Base-by-base conservation (phyloP, 2,329 filamentous ascomycete species). In the Pyrenochaeta sp. region DNA sequence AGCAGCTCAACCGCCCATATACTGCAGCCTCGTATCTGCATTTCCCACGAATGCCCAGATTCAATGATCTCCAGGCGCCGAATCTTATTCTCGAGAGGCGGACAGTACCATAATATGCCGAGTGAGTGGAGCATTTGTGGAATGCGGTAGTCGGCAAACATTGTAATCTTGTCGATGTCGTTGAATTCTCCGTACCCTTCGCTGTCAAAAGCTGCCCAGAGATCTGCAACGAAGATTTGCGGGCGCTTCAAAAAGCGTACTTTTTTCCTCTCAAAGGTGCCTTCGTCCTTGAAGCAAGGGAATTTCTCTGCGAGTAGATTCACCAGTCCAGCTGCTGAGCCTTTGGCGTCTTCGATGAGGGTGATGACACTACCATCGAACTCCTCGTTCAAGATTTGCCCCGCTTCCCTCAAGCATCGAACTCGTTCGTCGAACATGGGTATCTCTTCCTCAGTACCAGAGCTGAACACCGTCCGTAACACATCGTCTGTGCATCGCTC, bases 141-240 rank as follows among this genome's bases (percentile, higher is more conserved):
- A 52, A 99, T 90, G 43, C 95, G 90, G 75, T 99, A 99, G 80
- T 99, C 95, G 85, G 95, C 93, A 81, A 99, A 99, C 90, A 98
- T 98, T 59, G 95, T 99, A 70, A 99, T 90, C 75, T 93, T 92
- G 79, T 95, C 90, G 68, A 99, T 97, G 74, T 99, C 95, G 56
- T 87, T 75, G 77, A 99, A 99, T 28, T 85, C 82, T 32, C 95
- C 96, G 71, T 89, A 93, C 27, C 86, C 84, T 65, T 90, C 83
- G 45, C 92, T 93, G 52, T 94, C 87, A 75, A 98, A 98, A 62
- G 93, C 96, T 5, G 95, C 96, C 96, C 96, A 99, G 0, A 98
- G 76, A 76, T 99, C 95, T 24, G 96, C 96, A 2, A 96, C 93
- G 22, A 98, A 85, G 59, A 99, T 99, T 78, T 99, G 95, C 1